phyloP scores from a whole-genome alignment of 768 basidiomycete species.

The Naematelia encephala region DNA sequence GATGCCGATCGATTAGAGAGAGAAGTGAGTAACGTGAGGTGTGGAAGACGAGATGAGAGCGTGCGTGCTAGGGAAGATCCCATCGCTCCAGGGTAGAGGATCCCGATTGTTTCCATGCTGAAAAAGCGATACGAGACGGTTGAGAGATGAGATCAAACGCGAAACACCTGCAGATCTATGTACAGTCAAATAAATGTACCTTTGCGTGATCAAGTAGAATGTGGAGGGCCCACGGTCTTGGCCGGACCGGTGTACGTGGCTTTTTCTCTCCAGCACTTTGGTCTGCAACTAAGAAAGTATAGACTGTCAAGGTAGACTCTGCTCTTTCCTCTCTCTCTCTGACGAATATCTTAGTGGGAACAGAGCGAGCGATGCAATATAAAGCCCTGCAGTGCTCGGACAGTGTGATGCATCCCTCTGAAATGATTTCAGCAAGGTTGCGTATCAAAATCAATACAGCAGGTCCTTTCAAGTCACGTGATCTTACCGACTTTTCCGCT shows the following conservation, averaged over 20 bases:
- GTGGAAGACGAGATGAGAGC: constrained; percentile 52
- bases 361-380: too few relatives aligned
- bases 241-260: not conserved
- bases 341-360: too few relatives aligned
- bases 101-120: constrained; percentile 51
- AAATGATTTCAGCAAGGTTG: not conserved
- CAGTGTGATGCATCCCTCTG: too few relatives aligned
- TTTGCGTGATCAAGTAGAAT: not conserved
- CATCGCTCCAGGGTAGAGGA: constrained; percentile 63
- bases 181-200: too few relatives aligned
- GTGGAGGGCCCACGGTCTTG: not conserved
- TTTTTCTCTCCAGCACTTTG: not conserved
- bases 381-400: too few relatives aligned
- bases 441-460: not conserved
- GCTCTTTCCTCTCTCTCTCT: too few relatives aligned
- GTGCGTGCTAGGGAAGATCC: constrained; percentile 59
- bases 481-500: not conserved
- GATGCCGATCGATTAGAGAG: constrained; percentile 59
- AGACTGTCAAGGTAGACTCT: too few relatives aligned
- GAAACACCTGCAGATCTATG: too few relatives aligned
- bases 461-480: not conserved
- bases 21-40: constrained; percentile 60
- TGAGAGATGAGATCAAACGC: too few relatives aligned
- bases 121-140: not conserved
- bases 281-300: not conserved